Percentiles rank a stretch among this genome's conserved stretches.
Conservation (phyloP, 139 green algal species). For the Marvania coccoides region DNA sequence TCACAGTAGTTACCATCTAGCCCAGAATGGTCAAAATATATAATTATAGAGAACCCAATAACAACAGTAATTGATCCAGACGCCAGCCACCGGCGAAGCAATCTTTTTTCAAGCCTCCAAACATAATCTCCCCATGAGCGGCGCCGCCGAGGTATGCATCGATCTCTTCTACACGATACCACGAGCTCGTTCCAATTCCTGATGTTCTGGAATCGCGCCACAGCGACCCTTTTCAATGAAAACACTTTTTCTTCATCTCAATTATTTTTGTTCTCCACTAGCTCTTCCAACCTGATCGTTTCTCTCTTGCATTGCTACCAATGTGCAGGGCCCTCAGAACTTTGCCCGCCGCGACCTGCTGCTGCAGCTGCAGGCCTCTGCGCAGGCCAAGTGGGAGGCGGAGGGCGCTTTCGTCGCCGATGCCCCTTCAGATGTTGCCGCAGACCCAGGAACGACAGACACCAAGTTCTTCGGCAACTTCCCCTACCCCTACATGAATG, state of each 20-base stretch:
- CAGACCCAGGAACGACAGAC: conserved; percentile 16
- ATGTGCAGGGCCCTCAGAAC: conserved; percentile 9
- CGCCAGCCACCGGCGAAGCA: too few relatives aligned
- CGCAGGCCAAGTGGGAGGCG: conserved; percentile 75
- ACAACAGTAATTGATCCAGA: too few relatives aligned
- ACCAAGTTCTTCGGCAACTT: conserved; percentile 99
- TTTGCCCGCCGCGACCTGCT: conserved; percentile 71
- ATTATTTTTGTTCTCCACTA: background rate
- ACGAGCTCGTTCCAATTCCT: background rate
- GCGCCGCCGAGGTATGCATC: background rate
- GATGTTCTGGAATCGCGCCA: background rate
- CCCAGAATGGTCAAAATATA: too few relatives aligned
- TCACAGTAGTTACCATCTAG: too few relatives aligned
- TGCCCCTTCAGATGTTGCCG: conserved; percentile 48
- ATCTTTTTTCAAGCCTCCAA: too few relatives aligned
- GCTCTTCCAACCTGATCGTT: background rate
- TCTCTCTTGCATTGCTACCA: background rate
- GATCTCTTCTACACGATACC: background rate
- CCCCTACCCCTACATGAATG: conserved; percentile 99
- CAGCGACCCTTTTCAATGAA: background rate
- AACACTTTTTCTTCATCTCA: background rate
- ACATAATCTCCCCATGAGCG: too few relatives aligned
- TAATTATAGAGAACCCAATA: too few relatives aligned
- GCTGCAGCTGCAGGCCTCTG: conserved; percentile 61
- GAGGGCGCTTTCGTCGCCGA: conserved; percentile 80